Percentiles rank a stretch among this genome's conserved stretches.
These are phyloP conservation scores for Blastomyces silverae DNA, from an alignment of 2,329 filamentous ascomycete species.

Conservation along the genomic window DNA sequence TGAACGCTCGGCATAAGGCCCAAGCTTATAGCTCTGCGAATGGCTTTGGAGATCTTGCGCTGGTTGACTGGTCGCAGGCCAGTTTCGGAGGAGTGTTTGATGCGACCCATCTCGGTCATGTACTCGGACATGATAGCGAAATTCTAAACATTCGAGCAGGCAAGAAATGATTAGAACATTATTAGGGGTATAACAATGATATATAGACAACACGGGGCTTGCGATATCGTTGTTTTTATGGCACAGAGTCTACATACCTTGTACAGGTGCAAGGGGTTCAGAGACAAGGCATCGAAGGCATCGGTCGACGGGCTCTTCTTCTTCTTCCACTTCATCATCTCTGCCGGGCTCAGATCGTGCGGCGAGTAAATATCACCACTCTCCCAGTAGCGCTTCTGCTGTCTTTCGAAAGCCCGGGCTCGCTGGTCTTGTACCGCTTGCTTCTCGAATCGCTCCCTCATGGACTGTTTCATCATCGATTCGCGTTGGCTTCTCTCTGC, in stretches of 20 bases:
- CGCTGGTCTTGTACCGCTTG: conserved; percentile 36
- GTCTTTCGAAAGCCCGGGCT: conserved; percentile 33
- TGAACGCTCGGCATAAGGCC: conserved; percentile 90
- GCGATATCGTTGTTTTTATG: conserved; percentile 7
- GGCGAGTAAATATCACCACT: conserved; percentile 83
- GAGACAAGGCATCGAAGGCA: conserved; percentile 68
- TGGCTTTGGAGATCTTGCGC: conserved; percentile 84
- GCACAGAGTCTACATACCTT: conserved; percentile 52
- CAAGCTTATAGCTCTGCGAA: conserved; percentile 78
- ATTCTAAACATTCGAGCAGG: conserved; percentile 54
- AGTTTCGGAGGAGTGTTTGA: conserved; percentile 67
- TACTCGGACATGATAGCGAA: conserved; percentile 87
- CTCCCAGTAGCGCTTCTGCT: conserved; percentile 60
- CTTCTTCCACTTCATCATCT: conserved; percentile 75
- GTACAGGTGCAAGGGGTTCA: conserved; percentile 79
- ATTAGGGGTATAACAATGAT: conserved; percentile 16
- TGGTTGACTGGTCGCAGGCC: conserved; percentile 85
- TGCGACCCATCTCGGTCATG: conserved; percentile 75
- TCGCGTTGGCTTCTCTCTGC: conserved; percentile 11
- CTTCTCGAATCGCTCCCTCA: conserved; percentile 27
- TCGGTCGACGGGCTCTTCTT: conserved; percentile 54
- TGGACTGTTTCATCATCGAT: conserved; percentile 10
- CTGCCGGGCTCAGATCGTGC: conserved; percentile 69
- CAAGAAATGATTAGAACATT: neutral
- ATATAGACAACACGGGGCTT: neutral